Evolutionary conservation across 176 grass and related monocot genomes (phyloP), one percentile per base, ranked within the genome.

Genomic region (Oryza rufipogon): DNA sequence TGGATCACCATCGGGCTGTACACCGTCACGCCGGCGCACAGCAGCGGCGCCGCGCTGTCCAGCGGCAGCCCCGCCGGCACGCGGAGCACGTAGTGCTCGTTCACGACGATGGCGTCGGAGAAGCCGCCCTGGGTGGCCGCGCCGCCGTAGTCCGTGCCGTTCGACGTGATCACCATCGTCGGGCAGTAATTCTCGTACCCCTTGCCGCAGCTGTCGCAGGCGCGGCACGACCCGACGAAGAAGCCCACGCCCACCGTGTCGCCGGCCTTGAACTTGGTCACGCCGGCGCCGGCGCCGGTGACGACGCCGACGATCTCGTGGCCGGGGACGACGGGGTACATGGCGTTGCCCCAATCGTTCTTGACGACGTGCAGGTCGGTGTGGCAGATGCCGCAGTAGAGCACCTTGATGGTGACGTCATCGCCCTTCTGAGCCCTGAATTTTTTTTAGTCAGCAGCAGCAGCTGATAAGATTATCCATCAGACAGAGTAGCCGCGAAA

Each of bases 331-430:
- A 90, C 84, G 6, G 92, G 92, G 82, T 94, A 94, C 72, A 80
- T 77, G 25, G 92, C 84, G 34, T 84, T 94, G 1, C 77, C 48
- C 92, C 92, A 92, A n/a, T 94, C 84, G 75, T 94, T 94, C 84
- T 80, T 92, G 85, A 92, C 86, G 34, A 46, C 45, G 49, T 94
- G 90, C 5, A 94, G 86, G 63, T 94, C 92, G 0, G 92, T 94
- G 87, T 94, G 92, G 80, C 92, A 94, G 81, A 92, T 89, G 16
- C 89, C 92, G 22, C 92, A 94, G 83, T 74, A 94, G 76, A 94
- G 87, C 48, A 94, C 83, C 88, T 92, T 94, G 87, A 94, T 79
- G 10, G 89, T 92, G 56, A 94, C 92, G 82, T 94, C 89, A 15
- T 87, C 81, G 52, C 92, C 89, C 23, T 70, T 85, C 34, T 67